These are phyloP conservation scores for Triticum timopheevii DNA, from an alignment of 176 grass and related monocot genomes.

Conservation along the genomic window DNA sequence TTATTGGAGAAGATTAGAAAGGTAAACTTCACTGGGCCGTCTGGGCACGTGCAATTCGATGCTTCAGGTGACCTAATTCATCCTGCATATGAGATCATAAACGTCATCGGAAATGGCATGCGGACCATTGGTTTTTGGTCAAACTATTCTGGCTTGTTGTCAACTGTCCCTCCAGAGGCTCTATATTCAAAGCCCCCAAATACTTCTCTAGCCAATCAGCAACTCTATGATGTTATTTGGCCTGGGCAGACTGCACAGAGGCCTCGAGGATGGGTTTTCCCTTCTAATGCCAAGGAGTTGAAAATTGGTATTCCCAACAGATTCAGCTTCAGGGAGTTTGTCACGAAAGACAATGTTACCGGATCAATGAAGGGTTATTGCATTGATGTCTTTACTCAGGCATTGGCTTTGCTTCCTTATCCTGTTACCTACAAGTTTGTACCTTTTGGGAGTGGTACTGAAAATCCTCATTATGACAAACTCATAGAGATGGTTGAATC, in stretches of 20 bases:
- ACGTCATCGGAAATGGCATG: slow-evolving; percentile 70
- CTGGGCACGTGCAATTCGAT: slow-evolving; percentile 67
- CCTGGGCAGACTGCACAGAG: slow-evolving; percentile 68
- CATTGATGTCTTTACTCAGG: slow-evolving; percentile 84
- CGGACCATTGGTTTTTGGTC: slow-evolving; percentile 90
- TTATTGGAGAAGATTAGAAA: slow-evolving; percentile 57
- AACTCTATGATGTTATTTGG: slow-evolving; percentile 87
- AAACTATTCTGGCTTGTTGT: slow-evolving; percentile 76
- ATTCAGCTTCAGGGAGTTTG: slow-evolving; percentile 66
- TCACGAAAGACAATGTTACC: slow-evolving; percentile 54
- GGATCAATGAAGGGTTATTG: slow-evolving; percentile 77
- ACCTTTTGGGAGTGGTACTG: slow-evolving; percentile 66
- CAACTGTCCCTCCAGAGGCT: slow-evolving; percentile 60
- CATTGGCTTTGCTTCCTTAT: slow-evolving; percentile 88
- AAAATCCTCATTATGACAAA: slow-evolving; percentile 67
- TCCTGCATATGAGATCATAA: slow-evolving; percentile 92
- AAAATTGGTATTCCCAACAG: slow-evolving; percentile 81
- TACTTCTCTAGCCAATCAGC: slow-evolving; percentile 60
- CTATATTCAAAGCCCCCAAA: slow-evolving; percentile 69
- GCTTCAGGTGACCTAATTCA: slow-evolving; percentile 54
- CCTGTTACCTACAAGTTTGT: slow-evolving; percentile 77
- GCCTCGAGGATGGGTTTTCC: slow-evolving; percentile 91
- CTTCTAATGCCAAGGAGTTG: slow-evolving; percentile 76
- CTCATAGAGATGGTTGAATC: slow-evolving; percentile 61
- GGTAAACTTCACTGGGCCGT: slow-evolving; percentile 64